Base-by-base conservation (phyloP, 441 rosid genomes). In the Croton laevigatus region DNA sequence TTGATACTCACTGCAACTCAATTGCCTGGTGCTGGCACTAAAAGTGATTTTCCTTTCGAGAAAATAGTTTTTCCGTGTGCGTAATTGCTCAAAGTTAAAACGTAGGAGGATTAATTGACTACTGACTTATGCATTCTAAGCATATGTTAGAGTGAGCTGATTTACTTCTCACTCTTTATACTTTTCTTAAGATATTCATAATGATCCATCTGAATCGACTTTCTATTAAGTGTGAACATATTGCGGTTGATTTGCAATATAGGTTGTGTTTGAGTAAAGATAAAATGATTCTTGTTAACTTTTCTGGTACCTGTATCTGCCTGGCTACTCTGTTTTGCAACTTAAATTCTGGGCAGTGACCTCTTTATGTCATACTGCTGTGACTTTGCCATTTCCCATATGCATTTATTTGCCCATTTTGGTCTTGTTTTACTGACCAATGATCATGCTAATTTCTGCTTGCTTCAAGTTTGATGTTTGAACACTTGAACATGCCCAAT, bases 381-480 rank as follows among this genome's bases (percentile, higher is more conserved):
- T 22, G 34, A 22, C 6, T 5, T 4, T 66, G 32, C 70, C 12
- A 11, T 36, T 36, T 52, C 17, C 9, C 19, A 8, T 6, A 38
- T 32, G 12, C 37, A 22, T 19, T 48, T 57, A 53, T 45, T 57
- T 68, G 51, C 42, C 16, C 27, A 38, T 42, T 68, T 8, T 23
- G 9, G 19, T 57, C 63, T 2, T 54, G 42, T 68, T 55, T 38
- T 53, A 38, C 14, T 68, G 22, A 27, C 32, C 32, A 27, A 27
- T 40, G 44, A 32, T 53, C 32, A n/a, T 66, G 60, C 49, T 57
- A 66, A 9, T 23, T 52, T 20, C 23, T 52, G 70, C 48, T n/a
- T 45, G 32, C 8, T 27, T 27, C 32, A 27, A 27, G 32, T 66
- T 66, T 49, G 20, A 65, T 48, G 34, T 40, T 65, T 8, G 32